Percentiles rank a stretch among this genome's conserved stretches.
These are phyloP conservation scores for Penicillium herquei DNA, from an alignment of 495 filamentous ascomycete species.

Conservation along the genomic window DNA sequence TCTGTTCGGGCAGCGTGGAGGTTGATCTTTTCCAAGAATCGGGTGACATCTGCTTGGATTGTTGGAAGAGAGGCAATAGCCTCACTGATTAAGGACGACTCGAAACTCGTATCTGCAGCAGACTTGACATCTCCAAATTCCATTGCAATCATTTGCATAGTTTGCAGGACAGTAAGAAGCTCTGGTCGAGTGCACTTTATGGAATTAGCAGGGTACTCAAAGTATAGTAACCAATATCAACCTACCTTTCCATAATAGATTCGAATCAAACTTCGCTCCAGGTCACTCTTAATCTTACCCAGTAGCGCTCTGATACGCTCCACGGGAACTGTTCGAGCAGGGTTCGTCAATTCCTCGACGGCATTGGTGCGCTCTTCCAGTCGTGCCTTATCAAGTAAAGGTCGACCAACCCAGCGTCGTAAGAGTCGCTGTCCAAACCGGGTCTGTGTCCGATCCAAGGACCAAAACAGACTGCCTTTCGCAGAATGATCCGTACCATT, in stretches of 20 bases:
- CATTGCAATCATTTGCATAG: slow-evolving; percentile 73
- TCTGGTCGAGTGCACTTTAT: slow-evolving; percentile 80
- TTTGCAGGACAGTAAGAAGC: slow-evolving; percentile 80
- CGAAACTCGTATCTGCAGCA: slow-evolving; percentile 69
- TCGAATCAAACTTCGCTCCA: slow-evolving; percentile 88
- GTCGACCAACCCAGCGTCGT: slow-evolving; percentile 93
- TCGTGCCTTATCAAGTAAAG: slow-evolving; percentile 72
- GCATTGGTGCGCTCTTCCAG: slow-evolving; percentile 84
- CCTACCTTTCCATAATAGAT: slow-evolving; percentile 89
- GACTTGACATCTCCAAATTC: slow-evolving; percentile 67
- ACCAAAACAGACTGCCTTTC: slow-evolving; percentile 94
- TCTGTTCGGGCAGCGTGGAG: slow-evolving; percentile 76
- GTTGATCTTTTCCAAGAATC: slow-evolving; percentile 82
- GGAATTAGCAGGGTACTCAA: slow-evolving; percentile 20
- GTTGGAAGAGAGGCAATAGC: slow-evolving; percentile 75
- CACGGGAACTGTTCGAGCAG: slow-evolving; percentile 59
- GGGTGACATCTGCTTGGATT: slow-evolving; percentile 66
- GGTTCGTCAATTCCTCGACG: slow-evolving; percentile 82
- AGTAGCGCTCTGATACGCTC: slow-evolving; percentile 74
- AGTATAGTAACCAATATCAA: background rate
- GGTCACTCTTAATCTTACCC: slow-evolving; percentile 68
- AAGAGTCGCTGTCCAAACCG: slow-evolving; percentile 85
- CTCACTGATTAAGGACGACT: slow-evolving; percentile 65
- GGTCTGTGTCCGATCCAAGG: slow-evolving; percentile 87
- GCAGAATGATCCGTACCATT: slow-evolving; percentile 86